Conservation (phyloP, 2,329 filamentous ascomycete genomes). For the Diaporthe sp. region DNA sequence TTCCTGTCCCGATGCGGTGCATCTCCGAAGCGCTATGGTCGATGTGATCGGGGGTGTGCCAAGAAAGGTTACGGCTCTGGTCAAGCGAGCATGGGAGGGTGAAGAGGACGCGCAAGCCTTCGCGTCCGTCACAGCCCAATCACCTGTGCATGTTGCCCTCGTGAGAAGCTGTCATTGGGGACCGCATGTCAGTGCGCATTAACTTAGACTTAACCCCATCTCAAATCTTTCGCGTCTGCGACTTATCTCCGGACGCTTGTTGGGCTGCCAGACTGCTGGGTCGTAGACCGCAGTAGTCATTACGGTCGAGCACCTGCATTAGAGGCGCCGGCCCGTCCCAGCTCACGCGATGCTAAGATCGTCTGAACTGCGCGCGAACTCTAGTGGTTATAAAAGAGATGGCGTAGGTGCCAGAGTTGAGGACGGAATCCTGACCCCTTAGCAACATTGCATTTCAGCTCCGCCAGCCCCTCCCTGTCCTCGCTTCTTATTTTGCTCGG, state of each 20-base stretch:
- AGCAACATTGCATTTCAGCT: background rate
- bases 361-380: background rate
- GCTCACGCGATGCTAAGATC: background rate
- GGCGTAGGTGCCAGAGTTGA: background rate
- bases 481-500: background rate
- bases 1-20: background rate
- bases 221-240: background rate
- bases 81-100: background rate
- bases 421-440: no score
- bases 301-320: conserved; percentile 12
- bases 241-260: background rate
- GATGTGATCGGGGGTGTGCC: conserved; percentile 1
- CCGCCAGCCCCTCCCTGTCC: no score
- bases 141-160: conserved; percentile 13
- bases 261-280: background rate
- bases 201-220: background rate
- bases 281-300: background rate
- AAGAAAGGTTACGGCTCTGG: conserved; percentile 1
- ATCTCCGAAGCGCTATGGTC: conserved; percentile 3
- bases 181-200: background rate
- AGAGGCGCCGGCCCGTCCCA: conserved; percentile 18
- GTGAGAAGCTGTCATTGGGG: conserved; percentile 8
- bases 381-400: background rate
- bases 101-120: conserved; percentile 12
- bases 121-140: conserved; percentile 22